Percentiles rank a stretch among this genome's conserved stretches.
phyloP scores from a whole-genome alignment of 495 filamentous ascomycete species.

The Aspergillus heteromorphus region DNA sequence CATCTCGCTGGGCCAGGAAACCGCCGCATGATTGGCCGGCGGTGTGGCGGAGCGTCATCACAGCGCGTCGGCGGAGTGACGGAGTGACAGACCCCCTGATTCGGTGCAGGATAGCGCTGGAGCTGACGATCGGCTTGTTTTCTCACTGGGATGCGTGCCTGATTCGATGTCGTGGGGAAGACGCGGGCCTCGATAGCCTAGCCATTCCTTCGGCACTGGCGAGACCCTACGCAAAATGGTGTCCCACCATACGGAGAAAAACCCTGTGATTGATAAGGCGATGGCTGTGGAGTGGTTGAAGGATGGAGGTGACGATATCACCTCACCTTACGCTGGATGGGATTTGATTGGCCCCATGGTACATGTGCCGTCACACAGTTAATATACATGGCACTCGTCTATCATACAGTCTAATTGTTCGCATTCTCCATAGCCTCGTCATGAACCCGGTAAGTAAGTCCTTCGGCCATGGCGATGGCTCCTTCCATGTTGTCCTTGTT shows the following conservation, averaged over 20 bases:
- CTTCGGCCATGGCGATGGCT: slow-evolving; percentile 74
- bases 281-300: too few relatives aligned
- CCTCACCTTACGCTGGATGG: too few relatives aligned
- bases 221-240: too few relatives aligned
- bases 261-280: too few relatives aligned
- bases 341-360: slow-evolving; percentile 16
- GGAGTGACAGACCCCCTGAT: slow-evolving; percentile 2
- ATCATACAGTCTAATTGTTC: slow-evolving; percentile 22
- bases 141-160: background rate
- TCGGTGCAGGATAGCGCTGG: slow-evolving; percentile 4
- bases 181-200: too few relatives aligned
- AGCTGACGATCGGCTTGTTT: slow-evolving; percentile 1
- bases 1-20: slow-evolving; percentile 11
- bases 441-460: slow-evolving; percentile 41
- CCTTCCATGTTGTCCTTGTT: slow-evolving; percentile 87
- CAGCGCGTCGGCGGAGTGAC: slow-evolving; percentile 10
- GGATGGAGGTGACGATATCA: too few relatives aligned
- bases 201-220: too few relatives aligned
- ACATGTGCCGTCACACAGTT: slow-evolving; percentile 13
- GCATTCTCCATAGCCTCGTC: slow-evolving; percentile 23
- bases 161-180: background rate
- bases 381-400: slow-evolving; percentile 9
- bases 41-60: slow-evolving; percentile 4
- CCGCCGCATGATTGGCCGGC: slow-evolving; percentile 8
- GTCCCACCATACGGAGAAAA: too few relatives aligned